phyloP scores from a whole-genome alignment of 1,284 basidiomycete species.

The Peniophora sp. region DNA sequence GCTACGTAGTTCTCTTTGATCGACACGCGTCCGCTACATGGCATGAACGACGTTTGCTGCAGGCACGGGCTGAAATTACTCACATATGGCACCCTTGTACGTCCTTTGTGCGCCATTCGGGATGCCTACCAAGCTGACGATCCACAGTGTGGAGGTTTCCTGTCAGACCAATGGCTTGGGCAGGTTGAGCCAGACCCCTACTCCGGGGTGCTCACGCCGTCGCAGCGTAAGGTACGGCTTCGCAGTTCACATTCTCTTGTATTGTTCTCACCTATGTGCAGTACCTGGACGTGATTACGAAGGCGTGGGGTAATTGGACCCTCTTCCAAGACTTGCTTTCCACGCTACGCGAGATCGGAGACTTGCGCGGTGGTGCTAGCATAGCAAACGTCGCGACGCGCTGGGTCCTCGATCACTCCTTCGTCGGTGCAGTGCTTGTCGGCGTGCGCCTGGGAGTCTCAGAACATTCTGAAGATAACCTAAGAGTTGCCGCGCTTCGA shows the following conservation, averaged over 20 bases:
- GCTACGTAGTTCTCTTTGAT: conserved; percentile 69
- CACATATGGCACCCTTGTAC: conserved; percentile 73
- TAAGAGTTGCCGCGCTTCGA: conserved; percentile 48
- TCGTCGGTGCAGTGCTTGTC: conserved; percentile 73
- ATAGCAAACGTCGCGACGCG: conserved; percentile 73
- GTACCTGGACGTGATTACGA: conserved; percentile 78
- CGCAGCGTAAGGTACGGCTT: conserved; percentile 66
- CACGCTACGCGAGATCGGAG: conserved; percentile 55
- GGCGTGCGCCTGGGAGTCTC: conserved; percentile 67
- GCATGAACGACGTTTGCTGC: conserved; percentile 69
- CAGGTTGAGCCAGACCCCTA: conserved; percentile 66
- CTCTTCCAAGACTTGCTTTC: conserved; percentile 63
- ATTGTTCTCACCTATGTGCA: conserved; percentile 19
- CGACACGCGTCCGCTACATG: conserved; percentile 68
- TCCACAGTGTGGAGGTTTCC: conserved; percentile 72
- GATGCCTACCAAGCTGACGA: conserved; percentile 4
- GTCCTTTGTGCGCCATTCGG: conserved; percentile 17
- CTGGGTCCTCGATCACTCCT: conserved; percentile 74
- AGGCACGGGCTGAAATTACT: conserved; percentile 67
- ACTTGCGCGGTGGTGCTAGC: conserved; percentile 58
- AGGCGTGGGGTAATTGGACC: conserved; percentile 70
- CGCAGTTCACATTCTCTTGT: conserved; percentile 4
- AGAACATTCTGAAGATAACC: conserved; percentile 66
- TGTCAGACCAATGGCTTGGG: conserved; percentile 69
- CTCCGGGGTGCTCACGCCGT: conserved; percentile 55